Evolutionary conservation across 345 rosid species (phyloP).

Genomic region (Toxicodendron radicans): DNA sequence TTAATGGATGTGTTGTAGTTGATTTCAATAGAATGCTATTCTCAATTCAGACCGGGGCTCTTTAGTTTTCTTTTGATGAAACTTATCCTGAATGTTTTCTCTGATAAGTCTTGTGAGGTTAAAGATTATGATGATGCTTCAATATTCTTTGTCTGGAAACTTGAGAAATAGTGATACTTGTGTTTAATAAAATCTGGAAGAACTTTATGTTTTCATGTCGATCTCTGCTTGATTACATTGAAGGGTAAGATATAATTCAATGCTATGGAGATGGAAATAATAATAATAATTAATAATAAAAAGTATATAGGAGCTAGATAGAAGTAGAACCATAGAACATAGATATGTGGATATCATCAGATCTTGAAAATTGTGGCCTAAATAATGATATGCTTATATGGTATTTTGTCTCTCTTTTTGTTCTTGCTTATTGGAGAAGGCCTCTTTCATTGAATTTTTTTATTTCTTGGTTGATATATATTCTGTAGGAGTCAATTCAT

Average conservation of each 20-base stretch:
- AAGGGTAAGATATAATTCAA: neutral
- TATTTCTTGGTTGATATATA: slow-evolving; percentile 1
- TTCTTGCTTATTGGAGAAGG: neutral
- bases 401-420: neutral
- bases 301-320: neutral
- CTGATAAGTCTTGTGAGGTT: neutral
- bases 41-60: neutral
- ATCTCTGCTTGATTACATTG: neutral
- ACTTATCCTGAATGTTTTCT: neutral
- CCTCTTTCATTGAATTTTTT: neutral
- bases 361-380: neutral
- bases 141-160: neutral
- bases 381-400: neutral
- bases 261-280: neutral
- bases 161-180: neutral
- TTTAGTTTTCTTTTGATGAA: neutral
- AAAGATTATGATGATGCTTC: slow-evolving; percentile 6
- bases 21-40: neutral
- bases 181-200: neutral
- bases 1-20: neutral
- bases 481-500: neutral
- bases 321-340: neutral
- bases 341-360: neutral
- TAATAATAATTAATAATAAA: too few species aligned
- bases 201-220: too few species aligned